phyloP scores from a whole-genome alignment of 2,329 filamentous ascomycete species.

The Fusarium nanum region DNA sequence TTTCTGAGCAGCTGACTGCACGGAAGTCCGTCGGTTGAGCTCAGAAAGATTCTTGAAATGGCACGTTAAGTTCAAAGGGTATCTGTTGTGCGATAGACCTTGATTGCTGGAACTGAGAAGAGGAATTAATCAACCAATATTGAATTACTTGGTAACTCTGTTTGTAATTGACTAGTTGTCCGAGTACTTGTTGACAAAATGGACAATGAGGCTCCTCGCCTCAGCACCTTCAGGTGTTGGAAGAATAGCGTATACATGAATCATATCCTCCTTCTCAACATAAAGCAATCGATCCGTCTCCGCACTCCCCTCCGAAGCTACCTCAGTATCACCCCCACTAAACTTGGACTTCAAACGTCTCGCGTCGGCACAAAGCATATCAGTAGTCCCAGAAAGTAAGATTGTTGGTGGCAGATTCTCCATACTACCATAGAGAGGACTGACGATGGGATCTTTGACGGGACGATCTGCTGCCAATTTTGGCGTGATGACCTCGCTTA shows the following conservation, averaged over 20 bases:
- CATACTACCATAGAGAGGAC: not conserved
- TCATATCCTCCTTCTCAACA: constrained; percentile 2
- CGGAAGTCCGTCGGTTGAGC: not conserved
- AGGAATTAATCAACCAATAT: not conserved
- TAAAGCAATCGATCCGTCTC: constrained; percentile 1
- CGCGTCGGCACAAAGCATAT: constrained; percentile 5
- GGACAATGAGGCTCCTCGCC: not conserved
- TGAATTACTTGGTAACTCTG: not conserved
- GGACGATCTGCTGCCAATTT: not conserved
- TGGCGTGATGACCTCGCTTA: not conserved
- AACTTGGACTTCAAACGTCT: constrained; percentile 11
- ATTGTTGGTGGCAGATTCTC: not conserved
- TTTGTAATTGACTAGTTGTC: not conserved
- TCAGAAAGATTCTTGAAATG: not conserved
- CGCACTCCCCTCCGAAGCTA: not conserved
- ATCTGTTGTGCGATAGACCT: not conserved
- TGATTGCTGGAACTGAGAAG: not conserved
- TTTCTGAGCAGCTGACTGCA: not conserved
- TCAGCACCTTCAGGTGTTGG: constrained; percentile 5
- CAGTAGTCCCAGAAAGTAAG: not conserved
- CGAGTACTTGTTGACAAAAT: constrained; percentile 5
- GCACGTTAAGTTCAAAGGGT: not conserved
- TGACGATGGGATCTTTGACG: not conserved
- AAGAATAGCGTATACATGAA: constrained; percentile 11
- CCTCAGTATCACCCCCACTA: not conserved